Evolutionary conservation across 306 rosid species (phyloP).

Genomic region (Cucurbita moschata): DNA sequence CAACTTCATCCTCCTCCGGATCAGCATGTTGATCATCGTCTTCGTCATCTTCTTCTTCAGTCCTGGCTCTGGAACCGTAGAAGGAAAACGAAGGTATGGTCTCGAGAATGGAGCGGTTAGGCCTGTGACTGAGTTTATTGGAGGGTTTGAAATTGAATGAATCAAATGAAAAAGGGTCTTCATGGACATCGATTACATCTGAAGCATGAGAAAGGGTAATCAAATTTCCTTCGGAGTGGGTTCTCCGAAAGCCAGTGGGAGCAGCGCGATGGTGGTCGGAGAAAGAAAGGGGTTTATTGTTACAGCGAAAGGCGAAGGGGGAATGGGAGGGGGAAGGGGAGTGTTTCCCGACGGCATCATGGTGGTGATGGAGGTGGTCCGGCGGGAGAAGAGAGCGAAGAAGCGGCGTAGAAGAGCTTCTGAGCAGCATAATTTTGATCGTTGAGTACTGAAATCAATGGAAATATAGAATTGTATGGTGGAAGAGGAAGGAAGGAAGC

Average conservation of each 20-base stretch:
- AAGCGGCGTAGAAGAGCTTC: constrained; percentile 83
- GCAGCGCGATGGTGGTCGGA: constrained; percentile 16
- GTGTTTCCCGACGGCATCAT: constrained; percentile 10
- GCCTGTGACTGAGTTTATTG: constrained; percentile 13
- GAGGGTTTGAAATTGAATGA: constrained; percentile 3
- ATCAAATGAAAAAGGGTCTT: constrained; percentile 16
- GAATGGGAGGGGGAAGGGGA: constrained; percentile 10
- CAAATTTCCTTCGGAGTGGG: constrained; percentile 75
- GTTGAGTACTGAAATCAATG: not conserved
- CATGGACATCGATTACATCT: constrained; percentile 2
- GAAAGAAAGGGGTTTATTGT: constrained; percentile 14
- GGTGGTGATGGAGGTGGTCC: constrained; percentile 33
- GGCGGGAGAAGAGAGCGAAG: constrained; percentile 62
- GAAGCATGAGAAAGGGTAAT: constrained; percentile 32
- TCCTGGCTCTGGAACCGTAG: constrained; percentile 6
- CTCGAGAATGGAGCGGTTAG: constrained; percentile 21
- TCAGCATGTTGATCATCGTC: constrained; percentile 4
- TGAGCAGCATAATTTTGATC: constrained; percentile 33
- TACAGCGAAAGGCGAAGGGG: constrained; percentile 12
- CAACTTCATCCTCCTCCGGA: constrained; percentile 30
- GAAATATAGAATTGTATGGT: not conserved
- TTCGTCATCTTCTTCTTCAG: constrained; percentile 24
- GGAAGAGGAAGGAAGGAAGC: not conserved
- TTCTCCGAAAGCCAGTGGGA: constrained; percentile 49
- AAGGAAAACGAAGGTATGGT: constrained; percentile 47